phyloP scores from a whole-genome alignment of 352 stramenopile genomes.

The Phytophthora palmivora region DNA sequence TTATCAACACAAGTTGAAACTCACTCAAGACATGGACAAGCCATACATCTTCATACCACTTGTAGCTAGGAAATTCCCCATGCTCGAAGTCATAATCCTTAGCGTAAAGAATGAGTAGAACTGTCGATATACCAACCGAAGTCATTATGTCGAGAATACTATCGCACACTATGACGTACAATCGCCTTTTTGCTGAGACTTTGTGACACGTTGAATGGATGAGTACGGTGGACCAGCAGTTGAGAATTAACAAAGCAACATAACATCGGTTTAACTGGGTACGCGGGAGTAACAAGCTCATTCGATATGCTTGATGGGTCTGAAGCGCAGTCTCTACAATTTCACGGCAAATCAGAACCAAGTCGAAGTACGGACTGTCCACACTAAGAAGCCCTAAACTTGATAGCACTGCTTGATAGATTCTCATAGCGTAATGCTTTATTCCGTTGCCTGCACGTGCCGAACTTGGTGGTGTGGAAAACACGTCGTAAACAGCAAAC shows the following conservation, averaged over 20 bases:
- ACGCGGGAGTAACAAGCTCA: slow-evolving; percentile 27
- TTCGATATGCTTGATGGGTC: slow-evolving; percentile 29
- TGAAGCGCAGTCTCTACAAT: slow-evolving; percentile 29
- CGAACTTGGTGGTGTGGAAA: background rate
- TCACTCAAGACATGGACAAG: slow-evolving; percentile 41
- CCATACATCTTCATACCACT: slow-evolving; percentile 46
- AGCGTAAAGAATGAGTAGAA: slow-evolving; percentile 11
- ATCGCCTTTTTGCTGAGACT: slow-evolving; percentile 17
- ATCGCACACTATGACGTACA: slow-evolving; percentile 35
- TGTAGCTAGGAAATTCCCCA: slow-evolving; percentile 9
- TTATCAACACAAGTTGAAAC: slow-evolving; percentile 39
- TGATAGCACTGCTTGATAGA: slow-evolving; percentile 9
- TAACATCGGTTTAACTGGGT: slow-evolving; percentile 29
- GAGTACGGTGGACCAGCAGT: slow-evolving; percentile 38
- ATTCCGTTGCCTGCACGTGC: background rate
- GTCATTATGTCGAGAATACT: slow-evolving; percentile 36
- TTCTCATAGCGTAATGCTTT: background rate
- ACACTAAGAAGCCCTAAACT: slow-evolving; percentile 20
- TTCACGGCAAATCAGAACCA: slow-evolving; percentile 21
- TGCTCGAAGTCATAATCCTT: slow-evolving; percentile 24
- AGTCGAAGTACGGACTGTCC: slow-evolving; percentile 23
- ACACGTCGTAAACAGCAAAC: slow-evolving; percentile 29
- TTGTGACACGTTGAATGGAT: slow-evolving; percentile 14
- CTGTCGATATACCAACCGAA: slow-evolving; percentile 33
- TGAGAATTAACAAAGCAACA: slow-evolving; percentile 25